A percentile compares a stretch with the other conserved stretches of the same genome.
Evolutionary conservation across 805 yeast genomes (phyloP).

Genomic region (Spathaspora arborariae): DNA sequence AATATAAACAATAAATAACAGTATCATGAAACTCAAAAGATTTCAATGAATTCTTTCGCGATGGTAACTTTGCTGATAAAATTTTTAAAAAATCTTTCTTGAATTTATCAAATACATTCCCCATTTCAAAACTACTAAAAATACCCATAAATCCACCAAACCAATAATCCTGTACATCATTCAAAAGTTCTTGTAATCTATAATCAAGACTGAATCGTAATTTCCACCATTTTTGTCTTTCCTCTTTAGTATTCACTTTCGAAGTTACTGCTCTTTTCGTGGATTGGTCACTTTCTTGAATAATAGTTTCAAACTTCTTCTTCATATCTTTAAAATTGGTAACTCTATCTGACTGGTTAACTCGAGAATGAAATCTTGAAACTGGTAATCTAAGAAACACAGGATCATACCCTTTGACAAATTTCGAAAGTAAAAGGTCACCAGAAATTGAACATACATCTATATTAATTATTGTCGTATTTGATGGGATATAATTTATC

Average conservation of each 20-base stretch:
- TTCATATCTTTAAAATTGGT: slow-evolving; percentile 42
- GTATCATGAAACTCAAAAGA: slow-evolving; percentile 16
- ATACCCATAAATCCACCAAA: slow-evolving; percentile 73
- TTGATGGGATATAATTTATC: slow-evolving; percentile 14
- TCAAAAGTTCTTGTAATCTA: slow-evolving; percentile 49
- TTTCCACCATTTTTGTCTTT: slow-evolving; percentile 76
- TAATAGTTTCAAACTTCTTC: slow-evolving; percentile 37
- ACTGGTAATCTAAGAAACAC: slow-evolving; percentile 58
- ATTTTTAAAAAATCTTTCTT: slow-evolving; percentile 15
- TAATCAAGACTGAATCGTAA: slow-evolving; percentile 59
- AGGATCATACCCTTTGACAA: slow-evolving; percentile 32
- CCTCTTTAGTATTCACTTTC: slow-evolving; percentile 50
- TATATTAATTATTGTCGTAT: slow-evolving; percentile 59
- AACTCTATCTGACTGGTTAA: slow-evolving; percentile 15
- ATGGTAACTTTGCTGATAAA: slow-evolving; percentile 13
- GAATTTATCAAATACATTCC: slow-evolving; percentile 17
- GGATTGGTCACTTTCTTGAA: slow-evolving; percentile 56
- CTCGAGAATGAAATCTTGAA: slow-evolving; percentile 44
- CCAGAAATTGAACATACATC: slow-evolving; percentile 58
- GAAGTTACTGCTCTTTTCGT: slow-evolving; percentile 54
- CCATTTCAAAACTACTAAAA: slow-evolving; percentile 38
- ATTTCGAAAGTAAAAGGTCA: slow-evolving; percentile 52
- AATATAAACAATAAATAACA: slow-evolving; percentile 18
- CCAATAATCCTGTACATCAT: slow-evolving; percentile 61
- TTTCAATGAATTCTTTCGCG: slow-evolving; percentile 4